Evolutionary conservation across 305 asterid species (phyloP).

Genomic region (Rubia tinctorum): DNA sequence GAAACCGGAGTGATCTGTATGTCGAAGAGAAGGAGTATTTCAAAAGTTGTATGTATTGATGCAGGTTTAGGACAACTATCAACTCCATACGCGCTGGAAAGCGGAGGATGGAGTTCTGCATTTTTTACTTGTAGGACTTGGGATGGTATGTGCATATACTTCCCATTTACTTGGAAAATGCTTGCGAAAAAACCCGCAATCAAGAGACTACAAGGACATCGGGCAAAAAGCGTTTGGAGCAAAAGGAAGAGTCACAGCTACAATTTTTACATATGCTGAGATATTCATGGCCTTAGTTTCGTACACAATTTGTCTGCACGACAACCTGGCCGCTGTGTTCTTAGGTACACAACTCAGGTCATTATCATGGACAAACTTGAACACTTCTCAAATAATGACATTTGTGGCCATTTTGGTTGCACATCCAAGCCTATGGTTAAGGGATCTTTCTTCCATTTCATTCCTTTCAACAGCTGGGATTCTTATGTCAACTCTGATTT

Average conservation of each 20-base stretch:
- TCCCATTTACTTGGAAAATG: slow-evolving; percentile 61
- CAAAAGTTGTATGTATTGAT: no score
- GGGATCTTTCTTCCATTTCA: slow-evolving; percentile 67
- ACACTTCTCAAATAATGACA: slow-evolving; percentile 50
- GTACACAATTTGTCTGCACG: slow-evolving; percentile 76
- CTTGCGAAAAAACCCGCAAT: slow-evolving; percentile 37
- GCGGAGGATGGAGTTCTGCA: slow-evolving; percentile 4
- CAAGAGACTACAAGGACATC: slow-evolving; percentile 67
- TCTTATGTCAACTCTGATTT: slow-evolving; percentile 54
- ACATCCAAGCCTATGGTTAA: slow-evolving; percentile 70
- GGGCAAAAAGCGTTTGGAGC: slow-evolving; percentile 61
- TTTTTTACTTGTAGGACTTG: slow-evolving; percentile 45
- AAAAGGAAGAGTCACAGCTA: slow-evolving; percentile 46
- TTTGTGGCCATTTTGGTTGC: slow-evolving; percentile 56
- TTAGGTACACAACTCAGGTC: slow-evolving; percentile 23
- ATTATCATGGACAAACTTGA: slow-evolving; percentile 31
- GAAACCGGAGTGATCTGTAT: no score
- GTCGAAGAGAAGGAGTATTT: no score
- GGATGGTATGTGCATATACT: slow-evolving; percentile 42
- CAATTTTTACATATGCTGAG: slow-evolving; percentile 51
- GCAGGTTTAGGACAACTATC: slow-evolving; percentile 78
- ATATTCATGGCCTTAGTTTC: slow-evolving; percentile 82
- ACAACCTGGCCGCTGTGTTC: slow-evolving; percentile 52
- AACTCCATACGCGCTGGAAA: slow-evolving; percentile 46
- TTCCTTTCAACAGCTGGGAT: slow-evolving; percentile 64